These are phyloP conservation scores for Teunomyces cretensis DNA, from an alignment of 805 yeast genomes.

Conservation along the genomic window DNA sequence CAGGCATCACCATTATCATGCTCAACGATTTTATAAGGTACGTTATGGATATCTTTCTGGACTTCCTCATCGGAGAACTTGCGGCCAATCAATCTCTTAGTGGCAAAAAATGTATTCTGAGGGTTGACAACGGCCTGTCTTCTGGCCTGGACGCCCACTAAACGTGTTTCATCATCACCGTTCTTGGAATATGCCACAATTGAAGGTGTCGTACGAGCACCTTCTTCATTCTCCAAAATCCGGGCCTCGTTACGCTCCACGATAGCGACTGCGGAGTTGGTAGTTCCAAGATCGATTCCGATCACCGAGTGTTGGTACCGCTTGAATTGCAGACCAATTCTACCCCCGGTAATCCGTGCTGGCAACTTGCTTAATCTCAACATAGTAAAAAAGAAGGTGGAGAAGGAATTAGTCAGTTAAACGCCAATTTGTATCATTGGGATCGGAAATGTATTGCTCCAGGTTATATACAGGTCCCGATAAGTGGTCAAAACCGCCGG, in stretches of 20 bases:
- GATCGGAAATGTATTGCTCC: background rate
- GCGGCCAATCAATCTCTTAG: constrained; percentile 79
- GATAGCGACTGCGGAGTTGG: constrained; percentile 83
- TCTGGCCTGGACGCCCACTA: constrained; percentile 70
- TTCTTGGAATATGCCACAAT: constrained; percentile 62
- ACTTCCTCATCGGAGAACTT: constrained; percentile 67
- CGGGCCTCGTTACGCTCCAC: constrained; percentile 62
- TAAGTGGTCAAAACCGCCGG: background rate
- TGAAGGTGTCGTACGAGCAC: constrained; percentile 78
- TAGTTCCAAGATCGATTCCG: constrained; percentile 84
- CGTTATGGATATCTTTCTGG: constrained; percentile 60
- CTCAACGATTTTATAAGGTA: constrained; percentile 63
- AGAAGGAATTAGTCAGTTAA: background rate
- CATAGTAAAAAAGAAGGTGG: background rate
- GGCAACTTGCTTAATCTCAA: background rate
- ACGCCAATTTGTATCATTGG: background rate
- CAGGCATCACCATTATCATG: constrained; percentile 70
- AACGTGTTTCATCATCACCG: constrained; percentile 15
- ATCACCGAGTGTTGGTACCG: constrained; percentile 41
- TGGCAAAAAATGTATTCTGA: constrained; percentile 76
- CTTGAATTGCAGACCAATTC: background rate
- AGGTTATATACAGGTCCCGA: background rate
- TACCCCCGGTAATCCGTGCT: background rate
- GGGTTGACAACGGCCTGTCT: constrained; percentile 77
- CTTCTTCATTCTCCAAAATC: constrained; percentile 76